These are phyloP conservation scores for Poterioochromonas sp. DNA, from an alignment of 352 stramenopile genomes.

Conservation along the genomic window DNA sequence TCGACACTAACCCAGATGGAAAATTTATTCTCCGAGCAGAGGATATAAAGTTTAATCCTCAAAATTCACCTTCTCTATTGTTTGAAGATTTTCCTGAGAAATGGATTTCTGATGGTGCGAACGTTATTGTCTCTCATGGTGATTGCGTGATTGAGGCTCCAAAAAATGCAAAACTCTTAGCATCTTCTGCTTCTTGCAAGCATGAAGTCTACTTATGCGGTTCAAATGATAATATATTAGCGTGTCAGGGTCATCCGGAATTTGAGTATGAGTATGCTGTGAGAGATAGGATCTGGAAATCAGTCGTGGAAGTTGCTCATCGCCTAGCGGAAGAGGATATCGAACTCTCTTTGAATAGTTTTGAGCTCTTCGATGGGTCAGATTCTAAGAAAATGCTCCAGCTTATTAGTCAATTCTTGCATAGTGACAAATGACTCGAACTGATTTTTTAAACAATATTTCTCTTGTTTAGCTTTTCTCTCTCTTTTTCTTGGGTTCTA, in stretches of 20 bases:
- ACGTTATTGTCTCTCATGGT: constrained; percentile 3
- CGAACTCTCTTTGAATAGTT: neutral
- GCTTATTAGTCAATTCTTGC: neutral
- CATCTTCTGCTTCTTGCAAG: neutral
- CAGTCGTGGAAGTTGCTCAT: neutral
- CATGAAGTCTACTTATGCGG: neutral
- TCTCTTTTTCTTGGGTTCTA: too few relatives aligned
- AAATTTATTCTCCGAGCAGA: neutral
- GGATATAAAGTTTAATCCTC: neutral
- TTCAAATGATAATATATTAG: neutral
- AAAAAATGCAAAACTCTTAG: neutral
- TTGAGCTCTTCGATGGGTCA: neutral
- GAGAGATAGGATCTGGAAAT: neutral
- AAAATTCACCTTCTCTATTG: neutral
- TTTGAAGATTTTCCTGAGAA: neutral
- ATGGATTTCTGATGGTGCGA: neutral
- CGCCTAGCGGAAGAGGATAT: neutral
- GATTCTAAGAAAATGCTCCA: neutral
- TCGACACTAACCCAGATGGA: neutral
- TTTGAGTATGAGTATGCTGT: neutral
- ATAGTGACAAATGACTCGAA: neutral
- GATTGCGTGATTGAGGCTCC: neutral
- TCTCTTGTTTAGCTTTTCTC: too few relatives aligned
- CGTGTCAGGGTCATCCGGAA: constrained; percentile 18
- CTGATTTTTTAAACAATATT: too few relatives aligned